Evolutionary conservation across 139 green algal genomes (phyloP).

Genomic region (Asterochloris sp.): DNA sequence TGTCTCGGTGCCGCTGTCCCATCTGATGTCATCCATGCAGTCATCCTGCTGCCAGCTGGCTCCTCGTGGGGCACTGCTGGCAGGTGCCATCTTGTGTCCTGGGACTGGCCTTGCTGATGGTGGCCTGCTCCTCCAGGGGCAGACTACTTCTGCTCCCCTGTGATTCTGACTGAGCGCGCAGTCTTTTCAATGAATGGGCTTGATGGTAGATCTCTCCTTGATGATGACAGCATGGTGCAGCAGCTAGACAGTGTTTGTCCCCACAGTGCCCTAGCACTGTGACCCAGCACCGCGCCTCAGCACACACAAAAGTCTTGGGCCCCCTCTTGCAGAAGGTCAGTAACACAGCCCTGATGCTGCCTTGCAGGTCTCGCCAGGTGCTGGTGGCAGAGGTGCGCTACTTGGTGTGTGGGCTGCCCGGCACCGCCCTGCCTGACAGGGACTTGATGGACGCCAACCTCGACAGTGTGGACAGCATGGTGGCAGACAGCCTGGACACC

Average conservation of each 20-base stretch:
- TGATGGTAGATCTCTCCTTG: neutral
- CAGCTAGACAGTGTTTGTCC: neutral
- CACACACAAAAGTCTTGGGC: too few relatives aligned
- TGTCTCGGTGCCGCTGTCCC: neutral
- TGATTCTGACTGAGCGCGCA: too few relatives aligned
- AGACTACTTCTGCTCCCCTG: neutral
- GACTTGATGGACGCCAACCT: conserved; percentile 13
- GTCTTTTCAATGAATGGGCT: neutral
- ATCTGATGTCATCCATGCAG: neutral
- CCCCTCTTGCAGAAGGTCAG: too few relatives aligned
- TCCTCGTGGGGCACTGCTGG: neutral
- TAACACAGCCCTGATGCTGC: neutral
- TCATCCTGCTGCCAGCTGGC: neutral
- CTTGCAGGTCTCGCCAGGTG: conserved; percentile 26
- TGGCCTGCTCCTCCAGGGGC: too few relatives aligned
- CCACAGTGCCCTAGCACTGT: too few relatives aligned
- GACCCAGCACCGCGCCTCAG: too few relatives aligned
- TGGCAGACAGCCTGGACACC: conserved; percentile 1
- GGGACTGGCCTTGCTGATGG: too few relatives aligned
- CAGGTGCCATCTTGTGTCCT: neutral
- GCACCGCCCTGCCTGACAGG: conserved; percentile 13
- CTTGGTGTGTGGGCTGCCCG: conserved; percentile 39
- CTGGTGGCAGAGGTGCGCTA: conserved; percentile 29
- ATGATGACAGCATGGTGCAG: neutral
- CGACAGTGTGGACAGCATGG: conserved; percentile 18